Conservation (phyloP, 352 stramenopile species). For the Globisporangium cylindrosporum region DNA sequence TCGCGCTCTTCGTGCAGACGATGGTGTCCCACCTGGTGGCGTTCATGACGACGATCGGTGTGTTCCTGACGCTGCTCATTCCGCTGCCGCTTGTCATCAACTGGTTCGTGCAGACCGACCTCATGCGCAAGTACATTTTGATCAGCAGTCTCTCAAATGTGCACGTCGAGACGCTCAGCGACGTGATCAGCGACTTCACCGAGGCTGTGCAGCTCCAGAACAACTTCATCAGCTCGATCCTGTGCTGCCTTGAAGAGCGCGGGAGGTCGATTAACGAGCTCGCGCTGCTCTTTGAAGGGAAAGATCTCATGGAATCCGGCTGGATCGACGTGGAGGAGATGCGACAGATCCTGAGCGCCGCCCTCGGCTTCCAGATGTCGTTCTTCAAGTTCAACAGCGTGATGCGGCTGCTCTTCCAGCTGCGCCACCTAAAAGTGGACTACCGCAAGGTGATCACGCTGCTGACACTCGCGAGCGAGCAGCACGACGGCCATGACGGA, state of each 20-base stretch:
- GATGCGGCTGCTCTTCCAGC: constrained; percentile 45
- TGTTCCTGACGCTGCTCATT: constrained; percentile 24
- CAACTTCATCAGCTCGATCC: constrained; percentile 40
- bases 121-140: constrained; percentile 63
- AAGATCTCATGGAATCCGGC: constrained; percentile 26
- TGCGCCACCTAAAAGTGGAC: constrained; percentile 25
- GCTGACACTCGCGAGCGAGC: constrained; percentile 16
- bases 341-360: constrained; percentile 26
- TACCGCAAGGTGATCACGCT: constrained; percentile 26
- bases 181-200: constrained; percentile 57
- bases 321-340: constrained; percentile 46
- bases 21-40: constrained; percentile 45
- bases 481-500: constrained; percentile 1
- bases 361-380: constrained; percentile 45
- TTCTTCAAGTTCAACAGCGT: constrained; percentile 62
- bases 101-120: constrained; percentile 46
- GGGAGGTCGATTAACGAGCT: constrained; percentile 31
- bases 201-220: constrained; percentile 52
- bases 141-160: constrained; percentile 51
- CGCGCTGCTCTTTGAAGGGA: constrained; percentile 23
- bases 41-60: constrained; percentile 21
- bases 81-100: constrained; percentile 54
- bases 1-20: constrained; percentile 55
- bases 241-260: constrained; percentile 23
- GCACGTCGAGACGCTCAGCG: constrained; percentile 45